Percentiles rank a stretch among this genome's conserved stretches.
Evolutionary conservation across 306 rosid genomes (phyloP).

Genomic region (Castanea crenata): DNA sequence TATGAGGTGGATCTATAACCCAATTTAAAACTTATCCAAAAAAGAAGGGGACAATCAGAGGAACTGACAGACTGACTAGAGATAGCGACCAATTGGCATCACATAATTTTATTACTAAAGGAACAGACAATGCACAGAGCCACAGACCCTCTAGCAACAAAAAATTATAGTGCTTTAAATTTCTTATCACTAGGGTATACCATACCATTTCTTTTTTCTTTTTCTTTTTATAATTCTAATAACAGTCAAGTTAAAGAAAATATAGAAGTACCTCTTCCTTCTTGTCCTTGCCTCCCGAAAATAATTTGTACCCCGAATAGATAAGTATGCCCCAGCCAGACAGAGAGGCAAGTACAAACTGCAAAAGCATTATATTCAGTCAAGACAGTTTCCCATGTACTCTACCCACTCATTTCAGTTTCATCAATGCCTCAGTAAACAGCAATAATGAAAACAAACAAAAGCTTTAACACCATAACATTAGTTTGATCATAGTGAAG

Average conservation of each 20-base stretch:
- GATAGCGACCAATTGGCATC: neutral
- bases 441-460: neutral
- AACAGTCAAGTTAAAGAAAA: neutral
- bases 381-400: conserved; percentile 19
- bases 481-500: neutral
- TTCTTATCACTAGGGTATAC: neutral
- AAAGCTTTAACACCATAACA: too few species aligned
- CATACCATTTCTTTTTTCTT: neutral
- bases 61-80: neutral
- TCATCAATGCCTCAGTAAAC: neutral
- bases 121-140: neutral
- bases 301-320: conserved; percentile 59
- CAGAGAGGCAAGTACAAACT: conserved; percentile 82
- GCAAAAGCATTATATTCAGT: conserved; percentile 32
- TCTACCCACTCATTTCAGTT: neutral
- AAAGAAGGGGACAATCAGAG: neutral
- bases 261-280: conserved; percentile 75
- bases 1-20: too few species aligned
- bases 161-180: neutral
- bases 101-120: neutral
- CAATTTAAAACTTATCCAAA: too few species aligned
- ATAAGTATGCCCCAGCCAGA: conserved; percentile 81
- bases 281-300: conserved; percentile 70
- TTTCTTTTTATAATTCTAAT: neutral
- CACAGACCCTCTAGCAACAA: neutral